These are phyloP conservation scores for Quercus alba DNA, from an alignment of 306 rosid genomes.

Conservation along the genomic window DNA sequence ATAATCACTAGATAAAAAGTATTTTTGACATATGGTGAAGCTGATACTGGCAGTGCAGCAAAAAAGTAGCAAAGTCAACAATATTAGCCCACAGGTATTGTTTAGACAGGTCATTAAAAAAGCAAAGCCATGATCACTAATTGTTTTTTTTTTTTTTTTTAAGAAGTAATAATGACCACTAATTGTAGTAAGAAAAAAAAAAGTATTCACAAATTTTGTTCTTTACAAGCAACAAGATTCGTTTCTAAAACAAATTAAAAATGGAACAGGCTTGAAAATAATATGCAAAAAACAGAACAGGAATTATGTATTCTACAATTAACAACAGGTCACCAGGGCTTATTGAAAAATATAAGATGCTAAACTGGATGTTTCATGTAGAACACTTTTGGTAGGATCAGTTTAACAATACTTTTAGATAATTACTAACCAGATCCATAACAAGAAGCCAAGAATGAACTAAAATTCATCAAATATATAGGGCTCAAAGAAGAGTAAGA, in stretches of 20 bases:
- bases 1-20: neutral
- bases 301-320: neutral
- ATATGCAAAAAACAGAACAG: neutral
- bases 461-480: too few relatives aligned
- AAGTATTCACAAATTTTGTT: neutral
- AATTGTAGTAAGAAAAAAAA: neutral
- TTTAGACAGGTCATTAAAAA: neutral
- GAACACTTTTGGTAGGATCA: neutral
- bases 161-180: too few relatives aligned
- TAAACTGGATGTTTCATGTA: neutral
- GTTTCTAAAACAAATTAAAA: neutral
- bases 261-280: neutral
- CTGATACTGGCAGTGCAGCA: neutral
- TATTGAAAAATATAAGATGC: neutral
- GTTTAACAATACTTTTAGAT: neutral
- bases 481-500: too few relatives aligned
- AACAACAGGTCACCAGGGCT: neutral
- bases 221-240: neutral
- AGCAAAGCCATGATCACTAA: neutral
- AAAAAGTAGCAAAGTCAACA: neutral
- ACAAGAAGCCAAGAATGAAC: too few relatives aligned
- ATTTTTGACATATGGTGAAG: neutral
- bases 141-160: neutral
- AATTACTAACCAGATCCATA: too few relatives aligned
- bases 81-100: neutral